phyloP scores from a whole-genome alignment of 805 yeast genomes.

The Ogataea trehaloabstinens region DNA sequence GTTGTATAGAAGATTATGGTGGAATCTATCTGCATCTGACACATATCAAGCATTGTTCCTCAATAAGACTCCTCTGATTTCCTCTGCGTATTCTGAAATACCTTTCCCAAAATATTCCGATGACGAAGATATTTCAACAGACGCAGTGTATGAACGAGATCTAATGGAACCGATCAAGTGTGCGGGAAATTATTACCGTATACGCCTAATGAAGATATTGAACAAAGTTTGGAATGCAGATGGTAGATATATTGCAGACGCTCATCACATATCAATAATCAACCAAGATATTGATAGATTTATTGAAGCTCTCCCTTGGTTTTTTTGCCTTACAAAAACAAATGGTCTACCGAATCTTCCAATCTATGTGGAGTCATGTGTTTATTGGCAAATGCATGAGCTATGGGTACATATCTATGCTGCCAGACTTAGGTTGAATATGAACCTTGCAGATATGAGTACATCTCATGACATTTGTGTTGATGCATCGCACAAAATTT shows the following conservation, averaged over 20 bases:
- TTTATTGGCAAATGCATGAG: conserved; percentile 21
- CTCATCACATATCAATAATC: conserved; percentile 1
- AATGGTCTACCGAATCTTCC: conserved; percentile 2
- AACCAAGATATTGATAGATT: conserved; percentile 1
- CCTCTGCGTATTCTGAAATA: conserved; percentile 20
- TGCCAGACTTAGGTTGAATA: conserved; percentile 15
- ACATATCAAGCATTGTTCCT: conserved; percentile 10
- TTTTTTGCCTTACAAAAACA: neutral
- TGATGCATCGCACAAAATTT: neutral
- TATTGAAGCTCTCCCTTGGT: conserved; percentile 6
- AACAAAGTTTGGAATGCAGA: conserved; percentile 17
- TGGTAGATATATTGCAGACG: conserved; percentile 5
- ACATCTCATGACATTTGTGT: neutral
- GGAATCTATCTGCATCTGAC: conserved; percentile 21
- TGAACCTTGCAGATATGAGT: neutral
- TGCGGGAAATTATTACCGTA: conserved; percentile 11
- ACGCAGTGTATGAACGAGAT: conserved; percentile 4
- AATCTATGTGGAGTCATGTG: conserved; percentile 19
- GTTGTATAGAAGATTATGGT: conserved; percentile 28
- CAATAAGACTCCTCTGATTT: conserved; percentile 13
- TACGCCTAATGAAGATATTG: conserved; percentile 10
- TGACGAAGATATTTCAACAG: conserved; percentile 27
- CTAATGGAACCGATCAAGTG: conserved; percentile 10
- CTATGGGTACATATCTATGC: conserved; percentile 21
- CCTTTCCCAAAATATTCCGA: conserved; percentile 33